Percentiles rank a stretch among this genome's conserved stretches.
Conservation (phyloP, 345 rosid species). For the Brassica juncea region DNA sequence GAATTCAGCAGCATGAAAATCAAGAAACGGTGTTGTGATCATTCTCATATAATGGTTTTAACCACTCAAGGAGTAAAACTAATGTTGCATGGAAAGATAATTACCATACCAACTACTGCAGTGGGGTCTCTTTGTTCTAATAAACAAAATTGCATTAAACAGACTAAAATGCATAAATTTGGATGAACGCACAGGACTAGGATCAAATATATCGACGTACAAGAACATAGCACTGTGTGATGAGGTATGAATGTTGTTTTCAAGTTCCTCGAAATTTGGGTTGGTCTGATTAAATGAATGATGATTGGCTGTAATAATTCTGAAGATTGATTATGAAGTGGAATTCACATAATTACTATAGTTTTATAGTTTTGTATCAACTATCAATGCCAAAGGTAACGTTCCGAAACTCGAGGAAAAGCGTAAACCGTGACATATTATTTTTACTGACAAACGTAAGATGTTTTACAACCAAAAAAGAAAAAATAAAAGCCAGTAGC, state of each 20-base stretch:
- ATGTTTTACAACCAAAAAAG: not conserved
- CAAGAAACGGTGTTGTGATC: too few relatives aligned
- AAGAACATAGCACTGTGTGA: not conserved
- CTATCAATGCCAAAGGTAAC: not conserved
- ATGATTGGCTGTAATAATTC: slow-evolving; percentile 23
- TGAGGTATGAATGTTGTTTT: slow-evolving; percentile 12
- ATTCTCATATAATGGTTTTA: too few relatives aligned
- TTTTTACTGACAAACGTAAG: not conserved
- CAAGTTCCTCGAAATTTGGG: slow-evolving; percentile 2
- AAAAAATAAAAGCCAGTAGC: too few relatives aligned
- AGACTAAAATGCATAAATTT: slow-evolving; percentile 23
- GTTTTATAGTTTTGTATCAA: not conserved
- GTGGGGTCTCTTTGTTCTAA: slow-evolving; percentile 20
- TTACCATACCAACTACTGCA: slow-evolving; percentile 39
- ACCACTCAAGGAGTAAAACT: not conserved
- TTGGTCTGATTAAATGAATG: slow-evolving; percentile 33
- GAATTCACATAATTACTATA: slow-evolving; percentile 21
- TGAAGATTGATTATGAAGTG: slow-evolving; percentile 40
- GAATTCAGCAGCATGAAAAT: too few relatives aligned
- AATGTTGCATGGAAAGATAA: slow-evolving; percentile 20
- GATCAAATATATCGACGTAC: slow-evolving; percentile 6
- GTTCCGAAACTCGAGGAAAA: not conserved
- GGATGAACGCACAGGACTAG: slow-evolving; percentile 1
- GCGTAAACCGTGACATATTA: not conserved
- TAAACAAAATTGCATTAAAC: slow-evolving; percentile 5